These are phyloP conservation scores for Camelina laxa DNA, from an alignment of 345 rosid genomes.

Conservation along the genomic window DNA sequence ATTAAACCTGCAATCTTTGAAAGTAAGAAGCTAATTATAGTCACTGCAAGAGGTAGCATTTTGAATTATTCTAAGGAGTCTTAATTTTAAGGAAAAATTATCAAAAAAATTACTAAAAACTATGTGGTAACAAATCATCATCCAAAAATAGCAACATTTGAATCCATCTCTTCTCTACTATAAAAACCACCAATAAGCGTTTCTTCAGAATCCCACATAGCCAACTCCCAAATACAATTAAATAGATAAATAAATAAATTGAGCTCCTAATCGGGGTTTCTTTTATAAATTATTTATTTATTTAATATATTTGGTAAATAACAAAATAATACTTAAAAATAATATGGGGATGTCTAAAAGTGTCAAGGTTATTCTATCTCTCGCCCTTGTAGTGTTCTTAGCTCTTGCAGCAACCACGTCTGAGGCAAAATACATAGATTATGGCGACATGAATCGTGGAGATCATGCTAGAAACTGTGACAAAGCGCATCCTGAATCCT, in stretches of 20 bases:
- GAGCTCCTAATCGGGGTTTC: slow-evolving; percentile 20
- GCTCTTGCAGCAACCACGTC: slow-evolving; percentile 18
- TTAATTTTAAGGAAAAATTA: background rate
- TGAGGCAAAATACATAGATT: slow-evolving; percentile 15
- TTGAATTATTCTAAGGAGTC: background rate
- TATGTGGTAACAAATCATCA: slow-evolving; percentile 11
- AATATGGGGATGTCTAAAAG: slow-evolving; percentile 37
- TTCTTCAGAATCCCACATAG: slow-evolving; percentile 20
- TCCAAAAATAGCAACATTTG: slow-evolving; percentile 1
- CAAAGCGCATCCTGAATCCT: background rate
- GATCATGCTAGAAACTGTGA: background rate
- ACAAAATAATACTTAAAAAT: background rate
- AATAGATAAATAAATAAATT: slow-evolving; percentile 17
- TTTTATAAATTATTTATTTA: slow-evolving; percentile 10
- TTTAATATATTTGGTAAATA: slow-evolving; percentile 5
- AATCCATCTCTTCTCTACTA: slow-evolving; percentile 9
- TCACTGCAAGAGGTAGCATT: background rate
- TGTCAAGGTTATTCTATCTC: slow-evolving; percentile 10
- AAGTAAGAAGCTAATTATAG: background rate
- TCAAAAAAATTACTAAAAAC: slow-evolving; percentile 26
- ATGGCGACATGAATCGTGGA: background rate
- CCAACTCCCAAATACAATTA: slow-evolving; percentile 1
- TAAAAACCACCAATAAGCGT: slow-evolving; percentile 5
- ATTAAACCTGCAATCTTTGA: background rate
- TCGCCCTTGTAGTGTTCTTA: slow-evolving; percentile 14